Evolutionary conservation across 2,329 filamentous ascomycete species (phyloP).

Genomic region (Lojkania enalia): DNA sequence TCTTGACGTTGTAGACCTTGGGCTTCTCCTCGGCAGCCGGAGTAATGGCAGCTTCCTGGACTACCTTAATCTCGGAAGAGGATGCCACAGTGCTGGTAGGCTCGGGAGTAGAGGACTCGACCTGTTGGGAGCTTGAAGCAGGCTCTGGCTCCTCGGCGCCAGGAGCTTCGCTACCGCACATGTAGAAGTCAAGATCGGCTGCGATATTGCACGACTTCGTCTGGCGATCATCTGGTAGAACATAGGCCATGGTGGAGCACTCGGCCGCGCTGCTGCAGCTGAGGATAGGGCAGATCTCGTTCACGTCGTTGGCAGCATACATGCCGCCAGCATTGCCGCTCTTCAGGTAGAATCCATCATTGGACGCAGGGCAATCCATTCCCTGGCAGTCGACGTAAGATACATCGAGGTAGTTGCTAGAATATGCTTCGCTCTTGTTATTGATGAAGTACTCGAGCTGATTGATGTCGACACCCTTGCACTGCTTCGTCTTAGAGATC

Average conservation of each 20-base stretch:
- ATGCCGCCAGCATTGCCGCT: constrained; percentile 25
- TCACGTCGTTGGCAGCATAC: constrained; percentile 20
- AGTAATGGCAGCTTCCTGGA: constrained; percentile 24
- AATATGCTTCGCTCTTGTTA: constrained; percentile 10
- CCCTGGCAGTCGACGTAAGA: constrained; percentile 42
- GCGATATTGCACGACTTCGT: constrained; percentile 37
- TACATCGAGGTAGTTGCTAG: constrained; percentile 42
- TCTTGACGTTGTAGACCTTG: constrained; percentile 28
- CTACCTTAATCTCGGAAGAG: constrained; percentile 4
- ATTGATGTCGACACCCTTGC: constrained; percentile 34
- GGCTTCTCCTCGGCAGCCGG: constrained; percentile 14
- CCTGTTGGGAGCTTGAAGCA: not conserved
- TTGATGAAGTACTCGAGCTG: constrained; percentile 46
- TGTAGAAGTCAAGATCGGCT: constrained; percentile 37
- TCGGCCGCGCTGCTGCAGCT: constrained; percentile 24
- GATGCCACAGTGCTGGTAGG: constrained; percentile 15
- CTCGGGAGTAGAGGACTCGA: constrained; percentile 2
- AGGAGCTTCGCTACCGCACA: constrained; percentile 38
- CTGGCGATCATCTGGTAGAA: constrained; percentile 35
- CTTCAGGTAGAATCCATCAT: constrained; percentile 40
- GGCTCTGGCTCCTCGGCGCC: constrained; percentile 13
- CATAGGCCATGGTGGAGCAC: constrained; percentile 37
- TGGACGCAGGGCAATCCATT: constrained; percentile 36
- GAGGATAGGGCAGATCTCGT: constrained; percentile 39
- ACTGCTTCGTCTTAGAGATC: constrained; percentile 38